A percentile compares a stretch with the other conserved stretches of the same genome.
phyloP scores from a whole-genome alignment of 805 yeast species.

The Metschnikowia henanensis region DNA sequence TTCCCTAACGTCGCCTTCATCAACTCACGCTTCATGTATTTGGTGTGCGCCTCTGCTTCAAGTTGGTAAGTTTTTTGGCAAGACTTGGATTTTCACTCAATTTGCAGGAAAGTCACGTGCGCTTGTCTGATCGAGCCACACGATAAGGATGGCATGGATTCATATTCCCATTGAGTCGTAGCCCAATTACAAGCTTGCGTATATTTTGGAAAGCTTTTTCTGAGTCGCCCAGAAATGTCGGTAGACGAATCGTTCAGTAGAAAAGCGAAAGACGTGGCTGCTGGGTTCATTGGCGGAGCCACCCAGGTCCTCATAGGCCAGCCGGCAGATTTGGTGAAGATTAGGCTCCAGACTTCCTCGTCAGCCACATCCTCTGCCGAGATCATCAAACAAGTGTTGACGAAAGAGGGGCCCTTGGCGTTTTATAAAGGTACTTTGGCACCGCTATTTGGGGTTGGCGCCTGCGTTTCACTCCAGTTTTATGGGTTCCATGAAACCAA shows the following conservation, averaged over 20 bases:
- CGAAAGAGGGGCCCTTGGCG: slow-evolving; percentile 43
- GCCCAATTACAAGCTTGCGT: too few species aligned
- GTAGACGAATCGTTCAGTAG: slow-evolving; percentile 38
- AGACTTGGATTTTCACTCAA: too few species aligned
- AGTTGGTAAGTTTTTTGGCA: background rate
- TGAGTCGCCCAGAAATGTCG: slow-evolving; percentile 9
- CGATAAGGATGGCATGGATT: slow-evolving; percentile 8
- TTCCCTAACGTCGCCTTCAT: too few species aligned
- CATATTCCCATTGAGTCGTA: too few species aligned
- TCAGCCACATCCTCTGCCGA: slow-evolving; percentile 30
- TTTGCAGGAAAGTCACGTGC: slow-evolving; percentile 19
- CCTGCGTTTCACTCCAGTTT: slow-evolving; percentile 67
- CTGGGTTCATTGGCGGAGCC: slow-evolving; percentile 48
- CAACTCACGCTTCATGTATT: too few species aligned
- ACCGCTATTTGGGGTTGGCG: slow-evolving; percentile 46
- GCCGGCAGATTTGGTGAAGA: slow-evolving; percentile 46
- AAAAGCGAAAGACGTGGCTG: slow-evolving; percentile 42
- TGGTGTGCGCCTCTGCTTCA: background rate
- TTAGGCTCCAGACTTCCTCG: slow-evolving; percentile 40
- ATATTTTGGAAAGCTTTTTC: too few species aligned
- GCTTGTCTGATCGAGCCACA: slow-evolving; percentile 15
- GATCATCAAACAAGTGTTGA: slow-evolving; percentile 35
- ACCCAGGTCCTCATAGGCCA: slow-evolving; percentile 48
- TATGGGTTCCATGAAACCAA: slow-evolving; percentile 72
- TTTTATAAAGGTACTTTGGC: slow-evolving; percentile 47